Percentiles rank a stretch among this genome's conserved stretches.
Conservation (phyloP, 768 basidiomycete genomes). For the Kwoniella dendrophila region DNA sequence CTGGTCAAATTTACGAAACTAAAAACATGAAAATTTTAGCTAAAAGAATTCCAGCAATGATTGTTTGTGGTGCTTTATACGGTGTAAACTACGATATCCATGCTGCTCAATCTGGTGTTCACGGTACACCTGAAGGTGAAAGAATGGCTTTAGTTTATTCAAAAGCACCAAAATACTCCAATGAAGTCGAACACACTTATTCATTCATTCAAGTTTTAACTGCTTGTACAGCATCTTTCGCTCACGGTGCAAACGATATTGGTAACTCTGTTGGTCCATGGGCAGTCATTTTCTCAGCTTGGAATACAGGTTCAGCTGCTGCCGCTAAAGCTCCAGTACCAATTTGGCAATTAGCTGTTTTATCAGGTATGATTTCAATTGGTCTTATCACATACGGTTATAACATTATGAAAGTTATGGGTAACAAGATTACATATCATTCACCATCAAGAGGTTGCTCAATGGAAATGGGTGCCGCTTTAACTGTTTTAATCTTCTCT, state of each 20-base stretch:
- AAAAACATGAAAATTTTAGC: conserved; percentile 46
- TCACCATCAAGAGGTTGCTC: conserved; percentile 59
- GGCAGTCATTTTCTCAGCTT: conserved; percentile 58
- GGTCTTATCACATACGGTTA: conserved; percentile 54
- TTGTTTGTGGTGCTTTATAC: conserved; percentile 33
- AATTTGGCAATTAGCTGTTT: conserved; percentile 57
- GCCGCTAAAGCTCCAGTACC: conserved; percentile 52
- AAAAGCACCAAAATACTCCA: conserved; percentile 56
- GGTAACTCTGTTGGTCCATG: conserved; percentile 56
- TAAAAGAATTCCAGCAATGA: conserved; percentile 40
- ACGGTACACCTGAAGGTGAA: conserved; percentile 51
- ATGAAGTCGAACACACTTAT: conserved; percentile 58
- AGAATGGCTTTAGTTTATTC: conserved; percentile 55
- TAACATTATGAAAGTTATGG: conserved; percentile 58
- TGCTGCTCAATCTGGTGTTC: conserved; percentile 49
- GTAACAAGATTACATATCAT: conserved; percentile 58
- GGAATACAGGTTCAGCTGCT: conserved; percentile 50
- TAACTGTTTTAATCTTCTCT: conserved; percentile 59
- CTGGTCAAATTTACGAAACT: conserved; percentile 43
- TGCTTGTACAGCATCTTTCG: conserved; percentile 59
- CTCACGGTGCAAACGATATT: conserved; percentile 59
- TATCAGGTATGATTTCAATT: conserved; percentile 43
- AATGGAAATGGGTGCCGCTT: conserved; percentile 59
- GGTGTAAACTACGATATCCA: conserved; percentile 53
- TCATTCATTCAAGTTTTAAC: conserved; percentile 59